These are phyloP conservation scores for Hyphopichia burtonii DNA, from an alignment of 1,139 yeast genomes.

Conservation along the genomic window DNA sequence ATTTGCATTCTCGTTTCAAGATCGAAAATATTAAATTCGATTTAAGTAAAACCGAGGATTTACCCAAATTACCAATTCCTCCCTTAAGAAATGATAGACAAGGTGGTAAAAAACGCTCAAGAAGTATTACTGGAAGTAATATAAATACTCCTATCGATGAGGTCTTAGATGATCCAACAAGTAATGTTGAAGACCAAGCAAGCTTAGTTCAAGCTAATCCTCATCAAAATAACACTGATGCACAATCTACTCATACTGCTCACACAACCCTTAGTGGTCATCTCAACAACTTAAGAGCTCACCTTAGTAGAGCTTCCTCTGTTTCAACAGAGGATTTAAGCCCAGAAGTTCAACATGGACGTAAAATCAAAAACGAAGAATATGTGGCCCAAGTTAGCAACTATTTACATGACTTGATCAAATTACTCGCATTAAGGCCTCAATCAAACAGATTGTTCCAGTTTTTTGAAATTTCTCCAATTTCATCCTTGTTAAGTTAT, in stretches of 20 bases:
- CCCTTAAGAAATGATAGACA: conserved; percentile 17
- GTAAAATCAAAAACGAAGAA: conserved; percentile 32
- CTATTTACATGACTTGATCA: conserved; percentile 63
- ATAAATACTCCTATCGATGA: background rate
- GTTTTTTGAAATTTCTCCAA: conserved; percentile 86
- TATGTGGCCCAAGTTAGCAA: conserved; percentile 49
- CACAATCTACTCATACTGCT: conserved; percentile 1
- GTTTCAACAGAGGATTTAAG: conserved; percentile 25
- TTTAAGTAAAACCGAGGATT: conserved; percentile 26
- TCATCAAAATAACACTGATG: conserved; percentile 2
- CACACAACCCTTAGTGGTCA: conserved; percentile 20
- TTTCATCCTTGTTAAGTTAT: conserved; percentile 78
- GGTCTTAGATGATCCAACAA: conserved; percentile 3
- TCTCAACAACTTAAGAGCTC: conserved; percentile 30
- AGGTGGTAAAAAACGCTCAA: conserved; percentile 2
- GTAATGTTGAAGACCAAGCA: background rate
- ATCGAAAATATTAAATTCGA: conserved; percentile 42
- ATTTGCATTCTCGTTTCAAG: conserved; percentile 67
- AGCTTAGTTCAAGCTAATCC: conserved; percentile 1
- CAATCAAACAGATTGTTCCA: conserved; percentile 81
- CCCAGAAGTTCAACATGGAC: conserved; percentile 28
- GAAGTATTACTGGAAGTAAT: conserved; percentile 2
- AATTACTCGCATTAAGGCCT: conserved; percentile 64
- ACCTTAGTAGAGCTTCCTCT: conserved; percentile 27
- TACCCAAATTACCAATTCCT: conserved; percentile 34